phyloP scores from a whole-genome alignment of 768 basidiomycete species.

The Bullera alba region DNA sequence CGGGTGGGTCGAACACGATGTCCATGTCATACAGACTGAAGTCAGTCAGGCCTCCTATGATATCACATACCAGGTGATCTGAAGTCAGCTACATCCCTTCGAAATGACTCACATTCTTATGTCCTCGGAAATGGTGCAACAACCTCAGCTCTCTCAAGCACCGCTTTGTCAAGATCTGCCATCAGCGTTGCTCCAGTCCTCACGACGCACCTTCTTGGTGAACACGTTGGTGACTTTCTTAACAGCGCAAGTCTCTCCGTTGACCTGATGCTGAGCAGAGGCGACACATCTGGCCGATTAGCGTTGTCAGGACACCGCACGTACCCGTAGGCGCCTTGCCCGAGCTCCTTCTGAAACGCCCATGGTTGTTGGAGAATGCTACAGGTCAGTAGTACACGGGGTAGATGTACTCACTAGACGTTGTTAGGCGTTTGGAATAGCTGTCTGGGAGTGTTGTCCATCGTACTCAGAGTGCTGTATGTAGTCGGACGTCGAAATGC shows the following conservation, averaged over 20 bases:
- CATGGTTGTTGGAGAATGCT: slow-evolving; percentile 40
- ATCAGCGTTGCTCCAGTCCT: slow-evolving; percentile 7
- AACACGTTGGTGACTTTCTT: slow-evolving; percentile 46
- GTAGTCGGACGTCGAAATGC: no score
- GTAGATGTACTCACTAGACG: slow-evolving; percentile 34
- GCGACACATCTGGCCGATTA: slow-evolving; percentile 32
- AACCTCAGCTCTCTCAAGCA: slow-evolving; percentile 87
- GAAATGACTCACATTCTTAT: slow-evolving; percentile 74
- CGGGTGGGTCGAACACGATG: slow-evolving; percentile 75
- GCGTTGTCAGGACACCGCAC: slow-evolving; percentile 46
- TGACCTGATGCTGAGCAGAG: slow-evolving; percentile 50
- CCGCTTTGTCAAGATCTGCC: slow-evolving; percentile 79
- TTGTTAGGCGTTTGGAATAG: slow-evolving; percentile 43
- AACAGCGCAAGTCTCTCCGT: slow-evolving; percentile 46
- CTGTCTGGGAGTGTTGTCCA: slow-evolving; percentile 44
- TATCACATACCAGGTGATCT: slow-evolving; percentile 23
- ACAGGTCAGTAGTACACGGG: neutral
- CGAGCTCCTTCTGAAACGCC: slow-evolving; percentile 92
- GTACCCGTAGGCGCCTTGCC: slow-evolving; percentile 90
- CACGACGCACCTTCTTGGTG: slow-evolving; percentile 40
- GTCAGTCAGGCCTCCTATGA: slow-evolving; percentile 53
- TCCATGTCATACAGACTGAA: slow-evolving; percentile 85
- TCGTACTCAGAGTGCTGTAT: no score
- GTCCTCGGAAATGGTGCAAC: slow-evolving; percentile 93
- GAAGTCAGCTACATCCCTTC: neutral